Evolutionary conservation across 2,329 filamentous ascomycete species (phyloP).

Genomic region (Cladobotryum mycophilum): DNA sequence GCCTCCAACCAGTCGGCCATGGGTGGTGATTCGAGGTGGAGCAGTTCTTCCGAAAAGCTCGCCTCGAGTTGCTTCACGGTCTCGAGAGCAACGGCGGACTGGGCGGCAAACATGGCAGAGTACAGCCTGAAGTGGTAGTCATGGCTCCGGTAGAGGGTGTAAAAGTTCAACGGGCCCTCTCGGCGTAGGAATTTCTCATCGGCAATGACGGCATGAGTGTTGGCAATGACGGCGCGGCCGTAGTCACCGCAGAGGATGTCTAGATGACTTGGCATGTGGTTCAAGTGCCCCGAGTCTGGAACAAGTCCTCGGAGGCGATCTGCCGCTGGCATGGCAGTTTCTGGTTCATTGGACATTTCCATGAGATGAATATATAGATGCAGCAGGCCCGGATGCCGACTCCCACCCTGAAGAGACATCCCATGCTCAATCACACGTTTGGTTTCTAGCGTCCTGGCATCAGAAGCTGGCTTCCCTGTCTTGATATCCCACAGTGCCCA

Average conservation of each 20-base stretch:
- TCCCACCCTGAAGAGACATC: constrained; percentile 34
- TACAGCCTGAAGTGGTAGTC: constrained; percentile 72
- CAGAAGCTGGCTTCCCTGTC: constrained; percentile 26
- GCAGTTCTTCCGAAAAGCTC: constrained; percentile 55
- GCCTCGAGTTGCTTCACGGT: constrained; percentile 54
- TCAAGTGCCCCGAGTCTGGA: constrained; percentile 63
- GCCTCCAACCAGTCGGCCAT: constrained; percentile 77
- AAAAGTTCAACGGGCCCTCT: constrained; percentile 62
- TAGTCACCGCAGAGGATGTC: constrained; percentile 71
- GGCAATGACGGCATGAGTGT: constrained; percentile 58
- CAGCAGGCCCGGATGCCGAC: constrained; percentile 60
- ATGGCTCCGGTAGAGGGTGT: constrained; percentile 69
- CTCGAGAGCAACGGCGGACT: constrained; percentile 55
- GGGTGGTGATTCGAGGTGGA: constrained; percentile 58
- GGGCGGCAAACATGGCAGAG: constrained; percentile 69
- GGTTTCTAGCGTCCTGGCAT: constrained; percentile 27
- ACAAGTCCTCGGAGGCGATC: constrained; percentile 58
- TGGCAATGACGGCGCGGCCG: constrained; percentile 57
- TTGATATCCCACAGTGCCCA: constrained; percentile 39
- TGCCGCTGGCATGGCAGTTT: constrained; percentile 54
- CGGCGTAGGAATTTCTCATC: constrained; percentile 60
- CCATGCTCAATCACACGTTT: constrained; percentile 36
- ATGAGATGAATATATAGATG: constrained; percentile 74
- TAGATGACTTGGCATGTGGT: constrained; percentile 74
- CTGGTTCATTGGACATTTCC: constrained; percentile 66